phyloP scores from a whole-genome alignment of 2,329 filamentous ascomycete species.

The Xylaria arbuscula region DNA sequence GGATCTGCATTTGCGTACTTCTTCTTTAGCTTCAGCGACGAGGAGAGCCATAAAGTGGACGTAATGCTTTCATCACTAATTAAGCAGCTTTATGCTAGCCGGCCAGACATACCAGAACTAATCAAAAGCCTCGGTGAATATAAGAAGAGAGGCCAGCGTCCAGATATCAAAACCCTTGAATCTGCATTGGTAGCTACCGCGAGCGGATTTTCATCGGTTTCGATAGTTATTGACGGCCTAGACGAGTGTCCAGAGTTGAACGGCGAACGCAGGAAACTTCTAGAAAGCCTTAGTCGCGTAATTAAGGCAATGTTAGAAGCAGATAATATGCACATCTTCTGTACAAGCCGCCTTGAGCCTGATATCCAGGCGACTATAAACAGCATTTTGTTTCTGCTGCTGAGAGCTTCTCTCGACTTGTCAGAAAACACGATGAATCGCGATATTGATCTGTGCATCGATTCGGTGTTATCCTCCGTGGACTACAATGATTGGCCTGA shows the following conservation, averaged over 20 bases:
- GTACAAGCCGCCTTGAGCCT: conserved; percentile 12
- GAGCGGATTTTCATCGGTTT: conserved; percentile 20
- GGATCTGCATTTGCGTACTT: conserved; percentile 20
- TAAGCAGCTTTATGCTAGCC: conserved; percentile 11
- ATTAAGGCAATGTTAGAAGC: not conserved
- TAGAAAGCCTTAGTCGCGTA: not conserved
- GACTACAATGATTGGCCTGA: conserved; percentile 9
- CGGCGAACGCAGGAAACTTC: conserved; percentile 5
- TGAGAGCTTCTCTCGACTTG: conserved; percentile 13
- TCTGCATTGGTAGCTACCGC: not conserved
- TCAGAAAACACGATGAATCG: not conserved
- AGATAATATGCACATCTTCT: conserved; percentile 7
- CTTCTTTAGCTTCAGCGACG: conserved; percentile 24
- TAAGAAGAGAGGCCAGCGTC: conserved; percentile 4
- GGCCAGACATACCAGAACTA: not conserved
- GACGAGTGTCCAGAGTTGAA: conserved; percentile 10
- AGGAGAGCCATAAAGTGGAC: not conserved
- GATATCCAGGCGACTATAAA: not conserved
- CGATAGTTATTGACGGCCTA: conserved; percentile 19
- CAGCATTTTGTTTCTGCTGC: not conserved
- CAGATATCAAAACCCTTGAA: conserved; percentile 14
- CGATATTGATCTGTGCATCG: conserved; percentile 12
- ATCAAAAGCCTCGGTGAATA: conserved; percentile 1
- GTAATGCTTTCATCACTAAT: conserved; percentile 14
- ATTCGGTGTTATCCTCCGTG: not conserved